Conservation (phyloP, 108 stramenopile species). For the Cyclotella atomus region DNA sequence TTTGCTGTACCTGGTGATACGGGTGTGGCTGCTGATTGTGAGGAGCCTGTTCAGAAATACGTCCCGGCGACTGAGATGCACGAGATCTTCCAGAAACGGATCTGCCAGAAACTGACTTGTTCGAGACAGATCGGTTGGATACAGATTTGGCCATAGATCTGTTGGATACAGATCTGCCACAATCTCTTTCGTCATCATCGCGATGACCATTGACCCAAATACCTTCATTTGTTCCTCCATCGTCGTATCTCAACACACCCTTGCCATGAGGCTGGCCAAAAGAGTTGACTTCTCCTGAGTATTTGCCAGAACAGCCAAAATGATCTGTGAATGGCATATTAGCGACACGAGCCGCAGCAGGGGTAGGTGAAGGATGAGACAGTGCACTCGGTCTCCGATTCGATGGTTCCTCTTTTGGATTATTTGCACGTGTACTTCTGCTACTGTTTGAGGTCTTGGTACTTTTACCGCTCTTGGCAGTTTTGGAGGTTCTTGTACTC, state of each 20-base stretch:
- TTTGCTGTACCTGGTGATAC: conserved; percentile 4
- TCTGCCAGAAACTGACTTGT: not conserved
- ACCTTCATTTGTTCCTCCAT: conserved; percentile 57
- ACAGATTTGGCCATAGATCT: conserved; percentile 6
- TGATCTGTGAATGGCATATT: conserved; percentile 57
- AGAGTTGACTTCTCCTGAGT: conserved; percentile 61
- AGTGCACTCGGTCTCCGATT: not conserved
- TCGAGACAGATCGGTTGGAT: conserved; percentile 1
- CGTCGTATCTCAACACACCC: conserved; percentile 59
- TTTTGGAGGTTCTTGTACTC: conserved; percentile 23
- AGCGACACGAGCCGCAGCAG: conserved; percentile 22
- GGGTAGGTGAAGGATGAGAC: not conserved
- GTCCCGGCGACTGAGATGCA: not conserved
- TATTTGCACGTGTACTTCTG: not conserved
- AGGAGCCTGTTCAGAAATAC: not conserved
- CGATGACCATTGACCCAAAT: conserved; percentile 51
- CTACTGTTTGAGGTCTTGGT: not conserved
- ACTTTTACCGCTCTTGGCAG: conserved; percentile 16
- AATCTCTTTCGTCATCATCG: not conserved
- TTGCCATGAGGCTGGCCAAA: conserved; percentile 61
- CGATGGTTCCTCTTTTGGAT: not conserved
- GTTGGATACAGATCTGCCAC: conserved; percentile 4
- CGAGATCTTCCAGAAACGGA: conserved; percentile 8
- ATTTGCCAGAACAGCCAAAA: conserved; percentile 60
- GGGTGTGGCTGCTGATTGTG: conserved; percentile 3